These are phyloP conservation scores for Vicia faba DNA, from an alignment of 306 rosid species.

Conservation along the genomic window DNA sequence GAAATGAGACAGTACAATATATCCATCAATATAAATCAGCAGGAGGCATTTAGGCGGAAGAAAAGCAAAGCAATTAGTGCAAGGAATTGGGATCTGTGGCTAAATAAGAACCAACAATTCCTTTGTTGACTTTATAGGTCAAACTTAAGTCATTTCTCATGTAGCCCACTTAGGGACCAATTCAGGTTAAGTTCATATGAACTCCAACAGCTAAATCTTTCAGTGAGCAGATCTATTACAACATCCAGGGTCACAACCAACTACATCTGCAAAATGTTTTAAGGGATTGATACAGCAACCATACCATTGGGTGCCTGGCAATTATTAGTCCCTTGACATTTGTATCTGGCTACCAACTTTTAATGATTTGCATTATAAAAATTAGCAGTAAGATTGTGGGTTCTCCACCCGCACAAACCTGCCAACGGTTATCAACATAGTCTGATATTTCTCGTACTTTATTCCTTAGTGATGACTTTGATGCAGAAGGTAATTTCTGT, in stretches of 20 bases:
- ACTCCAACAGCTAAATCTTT: conserved; percentile 1
- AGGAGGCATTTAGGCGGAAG: not conserved
- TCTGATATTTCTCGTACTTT: conserved; percentile 84
- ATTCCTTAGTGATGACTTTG: conserved; percentile 69
- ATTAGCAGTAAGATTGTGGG: conserved; percentile 25
- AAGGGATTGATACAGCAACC: not conserved
- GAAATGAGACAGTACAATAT: not conserved
- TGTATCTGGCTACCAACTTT: not conserved
- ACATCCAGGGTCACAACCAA: conserved; percentile 19
- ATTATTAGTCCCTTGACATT: conserved; percentile 10
- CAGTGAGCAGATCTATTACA: not conserved
- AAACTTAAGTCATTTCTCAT: conserved; percentile 1
- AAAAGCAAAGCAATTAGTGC: not conserved
- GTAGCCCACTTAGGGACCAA: not conserved
- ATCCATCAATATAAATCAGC: not conserved
- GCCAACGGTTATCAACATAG: conserved; percentile 76
- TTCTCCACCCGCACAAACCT: conserved; percentile 58
- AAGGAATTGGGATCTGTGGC: not conserved
- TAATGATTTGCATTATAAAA: conserved; percentile 32
- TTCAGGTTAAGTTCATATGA: conserved; percentile 24
- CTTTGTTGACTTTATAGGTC: conserved; percentile 4
- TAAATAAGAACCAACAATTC: not conserved
- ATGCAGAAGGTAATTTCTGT: conserved; percentile 64
- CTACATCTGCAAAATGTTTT: conserved; percentile 15
- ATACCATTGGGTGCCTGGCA: not conserved